Evolutionary conservation across 2,329 filamentous ascomycete species (phyloP).

Genomic region (Fusarium tanahbumbuense): DNA sequence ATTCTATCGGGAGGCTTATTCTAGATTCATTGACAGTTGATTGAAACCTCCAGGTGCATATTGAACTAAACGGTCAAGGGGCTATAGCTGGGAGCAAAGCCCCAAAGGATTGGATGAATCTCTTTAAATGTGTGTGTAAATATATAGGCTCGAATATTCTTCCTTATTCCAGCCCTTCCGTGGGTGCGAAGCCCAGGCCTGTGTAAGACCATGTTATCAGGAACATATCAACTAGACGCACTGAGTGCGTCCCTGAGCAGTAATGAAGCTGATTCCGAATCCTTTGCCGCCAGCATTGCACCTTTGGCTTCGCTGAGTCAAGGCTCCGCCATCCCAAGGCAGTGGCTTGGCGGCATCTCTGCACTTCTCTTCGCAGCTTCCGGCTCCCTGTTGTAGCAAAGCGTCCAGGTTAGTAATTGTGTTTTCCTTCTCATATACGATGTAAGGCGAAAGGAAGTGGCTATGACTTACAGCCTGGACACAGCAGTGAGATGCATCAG

Average conservation of each 20-base stretch:
- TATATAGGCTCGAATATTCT: no score
- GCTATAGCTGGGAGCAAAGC: background rate
- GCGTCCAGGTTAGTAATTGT: background rate
- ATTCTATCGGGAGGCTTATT: background rate
- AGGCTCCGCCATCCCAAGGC: background rate
- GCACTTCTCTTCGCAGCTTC: background rate
- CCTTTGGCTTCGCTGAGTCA: background rate
- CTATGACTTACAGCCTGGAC: background rate
- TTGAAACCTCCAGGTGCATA: background rate
- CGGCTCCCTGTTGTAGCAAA: background rate
- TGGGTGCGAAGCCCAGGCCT: no score
- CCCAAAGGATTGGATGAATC: fast-evolving
- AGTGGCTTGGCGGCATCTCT: background rate
- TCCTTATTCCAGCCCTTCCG: no score
- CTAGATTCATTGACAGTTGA: background rate
- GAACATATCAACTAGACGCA: background rate
- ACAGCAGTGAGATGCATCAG: background rate
- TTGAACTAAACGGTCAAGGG: fast-evolving
- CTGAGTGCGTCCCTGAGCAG: background rate
- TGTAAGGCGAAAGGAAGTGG: no score
- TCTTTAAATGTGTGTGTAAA: no score
- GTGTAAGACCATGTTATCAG: fast-evolving
- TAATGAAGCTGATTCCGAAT: background rate
- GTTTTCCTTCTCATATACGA: no score
- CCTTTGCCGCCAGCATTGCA: background rate